Base-by-base conservation (phyloP, 208 protist genomes). In the Trypanosoma cruzi region DNA sequence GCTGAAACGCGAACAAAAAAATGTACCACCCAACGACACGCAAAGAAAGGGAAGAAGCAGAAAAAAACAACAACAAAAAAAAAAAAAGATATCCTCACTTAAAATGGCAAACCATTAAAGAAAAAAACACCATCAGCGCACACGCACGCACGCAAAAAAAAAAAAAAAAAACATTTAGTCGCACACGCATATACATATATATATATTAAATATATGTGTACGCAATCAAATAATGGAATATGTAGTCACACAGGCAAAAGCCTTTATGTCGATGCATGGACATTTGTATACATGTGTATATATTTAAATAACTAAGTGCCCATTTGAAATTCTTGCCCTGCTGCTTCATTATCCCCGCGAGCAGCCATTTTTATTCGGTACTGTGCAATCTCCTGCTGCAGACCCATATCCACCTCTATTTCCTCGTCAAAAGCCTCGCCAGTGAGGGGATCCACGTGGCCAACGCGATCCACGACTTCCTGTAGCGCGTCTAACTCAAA, bases 341-440 rank as follows among this genome's bases (percentile, higher is more conserved):
- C 37, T 26, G 16, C 70, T 18, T 37, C 50, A 22, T 40, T 28
- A 5, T 53, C 53, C 11, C 20, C 36, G 14, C 55, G 57, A 0
- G 86, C 81, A 11, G 90, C 90, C 56, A 73, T 78, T 55, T 76
- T 69, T 36, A 94, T 82, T 20, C 81, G 62, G 66, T 94, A 96
- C 22, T 82, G 81, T 14, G 85, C 85, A 68, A 96, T 96, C 69
- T 93, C 84, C 80, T 92, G 86, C 71, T 94, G 91, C 36, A 96
- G 73, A 20, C 64, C 65, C 28, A 77, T 78, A 56, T 96, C 80
- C 6, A 94, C 84, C 36, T 86, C 78, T 22, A 94, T 48, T 16
- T 92, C 85, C 10, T 89, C 84, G 16, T 81, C 77, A 50, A 96
- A 77, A 1, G 75, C 42, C 69, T 96, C 88, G 1, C 88, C 88